Conservation (phyloP, 106 monocot species). For the Triglochin maritima region DNA sequence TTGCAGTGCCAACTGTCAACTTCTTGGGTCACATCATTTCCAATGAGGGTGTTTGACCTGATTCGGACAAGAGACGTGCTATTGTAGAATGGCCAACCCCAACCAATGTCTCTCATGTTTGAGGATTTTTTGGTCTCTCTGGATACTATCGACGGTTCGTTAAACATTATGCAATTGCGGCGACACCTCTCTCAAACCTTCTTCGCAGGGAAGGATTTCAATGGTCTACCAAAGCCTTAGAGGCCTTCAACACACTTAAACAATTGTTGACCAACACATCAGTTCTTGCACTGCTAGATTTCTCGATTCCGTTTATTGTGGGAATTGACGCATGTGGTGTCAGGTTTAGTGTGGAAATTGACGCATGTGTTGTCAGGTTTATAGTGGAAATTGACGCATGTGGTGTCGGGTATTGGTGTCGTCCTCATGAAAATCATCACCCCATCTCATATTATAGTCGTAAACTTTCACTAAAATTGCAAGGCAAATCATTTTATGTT, state of each 20-base stretch:
- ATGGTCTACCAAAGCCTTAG: not conserved
- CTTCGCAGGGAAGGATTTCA: not conserved
- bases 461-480: not conserved
- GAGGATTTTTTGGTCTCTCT: not conserved
- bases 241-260: not conserved
- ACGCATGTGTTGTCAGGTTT: too few relatives aligned
- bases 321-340: slow-evolving; percentile 1
- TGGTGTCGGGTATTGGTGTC: not conserved
- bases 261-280: not conserved
- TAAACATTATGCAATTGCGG: not conserved
- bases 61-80: not conserved
- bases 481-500: not conserved
- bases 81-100: not conserved
- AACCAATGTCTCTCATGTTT: not conserved
- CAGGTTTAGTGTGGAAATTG: too few relatives aligned
- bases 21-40: slow-evolving; percentile 13
- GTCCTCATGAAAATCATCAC: not conserved
- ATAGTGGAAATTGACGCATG: not conserved
- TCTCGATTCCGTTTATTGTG: not conserved
- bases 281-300: not conserved
- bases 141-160: slow-evolving; percentile 10
- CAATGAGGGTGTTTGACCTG: not conserved
- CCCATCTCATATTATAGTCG: not conserved
- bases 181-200: slow-evolving; percentile 1
- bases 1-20: not conserved